Evolutionary conservation across 208 protist species (phyloP).

Genomic region (Trypanosoma cruzi): DNA sequence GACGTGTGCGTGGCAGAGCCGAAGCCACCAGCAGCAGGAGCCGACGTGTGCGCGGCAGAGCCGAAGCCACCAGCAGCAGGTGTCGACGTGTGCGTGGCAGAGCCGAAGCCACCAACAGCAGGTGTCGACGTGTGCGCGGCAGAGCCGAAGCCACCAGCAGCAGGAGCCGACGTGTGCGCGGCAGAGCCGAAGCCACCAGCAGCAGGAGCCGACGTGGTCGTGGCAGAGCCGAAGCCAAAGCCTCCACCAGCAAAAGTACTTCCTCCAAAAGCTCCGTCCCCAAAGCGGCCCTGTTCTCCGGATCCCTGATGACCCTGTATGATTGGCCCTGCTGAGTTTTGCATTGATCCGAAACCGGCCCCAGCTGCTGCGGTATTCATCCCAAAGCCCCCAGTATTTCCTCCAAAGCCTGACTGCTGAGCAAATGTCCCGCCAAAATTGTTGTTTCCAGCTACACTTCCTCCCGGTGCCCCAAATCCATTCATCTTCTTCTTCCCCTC

Average conservation of each 20-base stretch:
- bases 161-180: too few species aligned
- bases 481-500: constrained; percentile 11
- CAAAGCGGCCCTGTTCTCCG: neutral
- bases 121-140: too few species aligned
- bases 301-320: constrained; percentile 7
- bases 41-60: neutral
- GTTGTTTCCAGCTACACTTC: neutral
- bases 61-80: constrained; percentile 7
- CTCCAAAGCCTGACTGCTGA: constrained; percentile 23
- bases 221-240: too few species aligned
- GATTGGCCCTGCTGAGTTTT: neutral
- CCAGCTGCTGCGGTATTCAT: too few species aligned
- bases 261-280: neutral
- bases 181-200: neutral
- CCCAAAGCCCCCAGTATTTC: neutral
- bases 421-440: constrained; percentile 9
- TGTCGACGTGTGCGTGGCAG: too few species aligned
- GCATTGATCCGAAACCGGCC: neutral
- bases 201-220: constrained; percentile 23
- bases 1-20: neutral
- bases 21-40: neutral
- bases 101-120: constrained; percentile 10
- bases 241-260: too few species aligned
- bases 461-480: constrained; percentile 13
- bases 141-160: too few species aligned